Evolutionary conservation across 139 green algal species (phyloP), one percentile per base, ranked within the genome.

Genomic region (Monoraphidium neglectum): DNA sequence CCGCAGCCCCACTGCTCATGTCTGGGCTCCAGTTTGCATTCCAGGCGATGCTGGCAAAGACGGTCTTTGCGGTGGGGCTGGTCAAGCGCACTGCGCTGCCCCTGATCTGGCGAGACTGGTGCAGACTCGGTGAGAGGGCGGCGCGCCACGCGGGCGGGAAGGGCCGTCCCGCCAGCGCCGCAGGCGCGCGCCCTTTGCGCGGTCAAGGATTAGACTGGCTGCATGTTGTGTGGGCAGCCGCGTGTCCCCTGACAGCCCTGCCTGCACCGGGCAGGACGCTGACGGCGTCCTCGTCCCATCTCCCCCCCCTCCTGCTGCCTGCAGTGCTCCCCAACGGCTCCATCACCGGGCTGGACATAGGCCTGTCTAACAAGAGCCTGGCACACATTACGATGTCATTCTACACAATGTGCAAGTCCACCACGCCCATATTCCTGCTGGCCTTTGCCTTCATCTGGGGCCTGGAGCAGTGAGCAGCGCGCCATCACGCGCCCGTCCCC

Each of bases 351-450:
- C 71, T 98, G 3, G 95, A 98, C 83, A 98, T 98, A 54, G 95
- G 91, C 61, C 89, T 98, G 53, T 96, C 88, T 69, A 99, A 98
- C 75, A 91, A 92, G 62, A 94, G 88, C 3, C 79, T 99, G 24
- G 90, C 91, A 1, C 94, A 91, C 77, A 97, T 97, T 85, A 95
- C 92, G 30, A 85, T 98, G 18, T 89, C 75, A 61, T 98, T 98
- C 84, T 98, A 98, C 87, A 97, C 94, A 12, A 97, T 98, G 93
- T 97, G 93, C 90, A 97, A 97, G 82, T 94, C 89, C 36, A 94
- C 93, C 0, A 92, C 90, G 12, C 95, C 95, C 3, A 77, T 98
- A 10, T 99, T 97, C 86, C 86, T 98, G 69, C 89, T 99, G 30
- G 35, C 86, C 3, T 98, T 98, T 78, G 93, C 93, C 32, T 98